Conservation (phyloP, 148 eudicot genomes). For the Cornus suecica region DNA sequence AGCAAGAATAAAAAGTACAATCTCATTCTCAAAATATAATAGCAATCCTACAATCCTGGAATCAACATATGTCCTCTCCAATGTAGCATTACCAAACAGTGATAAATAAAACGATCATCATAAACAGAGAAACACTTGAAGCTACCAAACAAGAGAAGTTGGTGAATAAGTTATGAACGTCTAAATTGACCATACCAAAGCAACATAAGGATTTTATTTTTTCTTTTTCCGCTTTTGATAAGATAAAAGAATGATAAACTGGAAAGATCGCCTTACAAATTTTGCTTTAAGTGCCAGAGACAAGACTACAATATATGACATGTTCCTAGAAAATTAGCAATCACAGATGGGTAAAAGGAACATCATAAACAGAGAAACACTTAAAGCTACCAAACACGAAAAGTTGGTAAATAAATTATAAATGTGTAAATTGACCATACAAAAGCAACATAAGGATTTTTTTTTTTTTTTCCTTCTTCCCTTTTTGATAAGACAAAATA, state of each 20-base stretch:
- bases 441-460: background rate
- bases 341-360: background rate
- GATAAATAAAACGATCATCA: background rate
- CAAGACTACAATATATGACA: too few species aligned
- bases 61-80: background rate
- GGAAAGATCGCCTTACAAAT: too few species aligned
- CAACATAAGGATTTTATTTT: background rate
- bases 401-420: background rate
- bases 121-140: background rate
- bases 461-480: background rate
- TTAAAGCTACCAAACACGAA: background rate
- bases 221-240: background rate
- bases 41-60: background rate
- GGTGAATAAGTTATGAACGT: background rate
- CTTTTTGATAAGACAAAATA: background rate
- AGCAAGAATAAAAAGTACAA: slow-evolving; percentile 3
- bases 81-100: background rate
- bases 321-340: slow-evolving; percentile 4
- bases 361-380: background rate
- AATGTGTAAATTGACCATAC: background rate
- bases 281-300: background rate
- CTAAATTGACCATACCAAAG: background rate
- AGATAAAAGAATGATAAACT: too few species aligned
- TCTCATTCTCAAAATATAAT: background rate
- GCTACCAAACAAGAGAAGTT: background rate